These are phyloP conservation scores for Chlorella sp. DNA, from an alignment of 139 green algal genomes.

Conservation along the genomic window DNA sequence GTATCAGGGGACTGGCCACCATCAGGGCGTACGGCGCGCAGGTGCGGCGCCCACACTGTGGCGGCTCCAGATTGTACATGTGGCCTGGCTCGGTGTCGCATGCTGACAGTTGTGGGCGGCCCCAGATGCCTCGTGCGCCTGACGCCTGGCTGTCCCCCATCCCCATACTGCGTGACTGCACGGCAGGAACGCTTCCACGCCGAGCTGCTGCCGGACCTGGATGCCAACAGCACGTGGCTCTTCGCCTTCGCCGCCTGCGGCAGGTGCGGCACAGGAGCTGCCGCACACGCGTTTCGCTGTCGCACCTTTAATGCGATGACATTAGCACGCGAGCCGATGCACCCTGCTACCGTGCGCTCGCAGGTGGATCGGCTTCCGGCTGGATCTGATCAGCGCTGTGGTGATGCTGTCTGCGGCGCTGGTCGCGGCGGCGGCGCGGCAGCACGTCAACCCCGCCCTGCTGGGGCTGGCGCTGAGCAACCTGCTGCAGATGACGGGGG, in stretches of 20 bases:
- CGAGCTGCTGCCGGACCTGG: conserved; percentile 44
- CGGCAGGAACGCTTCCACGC: conserved; percentile 27
- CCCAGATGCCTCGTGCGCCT: background rate
- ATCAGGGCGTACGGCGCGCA: conserved; percentile 3
- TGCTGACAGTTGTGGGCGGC: background rate
- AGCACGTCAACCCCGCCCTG: conserved; percentile 24
- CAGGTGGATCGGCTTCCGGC: conserved; percentile 57
- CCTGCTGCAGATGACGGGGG: conserved; percentile 60
- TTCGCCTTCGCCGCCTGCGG: conserved; percentile 9
- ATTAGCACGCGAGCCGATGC: too few species aligned
- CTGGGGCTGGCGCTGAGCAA: conserved; percentile 65
- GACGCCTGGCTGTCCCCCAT: background rate
- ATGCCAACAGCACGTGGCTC: conserved; percentile 62
- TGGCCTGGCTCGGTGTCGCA: background rate
- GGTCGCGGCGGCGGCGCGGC: conserved; percentile 38
- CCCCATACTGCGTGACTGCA: background rate
- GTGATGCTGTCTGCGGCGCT: conserved; percentile 29
- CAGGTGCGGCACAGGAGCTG: background rate
- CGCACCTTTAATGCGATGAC: background rate
- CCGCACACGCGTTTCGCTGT: background rate
- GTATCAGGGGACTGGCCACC: conserved; percentile 1
- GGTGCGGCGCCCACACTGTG: background rate
- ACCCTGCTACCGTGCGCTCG: background rate
- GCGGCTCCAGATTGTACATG: background rate
- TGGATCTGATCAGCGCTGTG: conserved; percentile 39